A percentile compares a stretch with the other conserved stretches of the same genome.
These are phyloP conservation scores for Podospora appendiculata DNA, from an alignment of 495 filamentous ascomycete genomes.

Conservation along the genomic window DNA sequence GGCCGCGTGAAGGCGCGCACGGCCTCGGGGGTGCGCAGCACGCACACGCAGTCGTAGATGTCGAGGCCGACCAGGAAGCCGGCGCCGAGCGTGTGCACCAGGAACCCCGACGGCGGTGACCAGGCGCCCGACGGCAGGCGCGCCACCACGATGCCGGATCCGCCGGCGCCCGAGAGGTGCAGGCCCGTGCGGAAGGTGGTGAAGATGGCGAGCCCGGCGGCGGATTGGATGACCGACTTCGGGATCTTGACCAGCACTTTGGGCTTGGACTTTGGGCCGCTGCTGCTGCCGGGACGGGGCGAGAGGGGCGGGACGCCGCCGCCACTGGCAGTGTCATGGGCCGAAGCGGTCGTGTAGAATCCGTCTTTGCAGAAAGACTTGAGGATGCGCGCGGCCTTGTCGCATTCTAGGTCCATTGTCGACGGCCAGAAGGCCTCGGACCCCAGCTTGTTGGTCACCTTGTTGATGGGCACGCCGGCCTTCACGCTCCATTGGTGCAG, in stretches of 20 bases:
- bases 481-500: constrained; percentile 21
- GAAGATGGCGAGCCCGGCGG: constrained; percentile 75
- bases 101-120: constrained; percentile 73
- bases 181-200: constrained; percentile 76
- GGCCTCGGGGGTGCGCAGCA: constrained; percentile 66
- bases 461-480: constrained; percentile 61
- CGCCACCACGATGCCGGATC: constrained; percentile 64
- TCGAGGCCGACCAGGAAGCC: constrained; percentile 75
- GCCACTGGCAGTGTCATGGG: too few species aligned
- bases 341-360: constrained; percentile 20
- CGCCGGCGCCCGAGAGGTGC: constrained; percentile 72
- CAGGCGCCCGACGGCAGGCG: constrained; percentile 63
- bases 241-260: constrained; percentile 62
- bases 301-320: too few species aligned
- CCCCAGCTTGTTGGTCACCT: constrained; percentile 63
- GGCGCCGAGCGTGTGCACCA: constrained; percentile 66
- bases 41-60: constrained; percentile 77
- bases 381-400: constrained; percentile 76
- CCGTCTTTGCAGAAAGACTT: constrained; percentile 65
- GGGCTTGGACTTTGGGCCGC: constrained; percentile 1
- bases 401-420: constrained; percentile 68
- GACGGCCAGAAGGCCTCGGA: constrained; percentile 79
- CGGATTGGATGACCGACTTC: constrained; percentile 56
- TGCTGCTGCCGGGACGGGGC: too few species aligned
- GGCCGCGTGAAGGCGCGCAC: constrained; percentile 60